Percentiles rank a stretch among this genome's conserved stretches.
phyloP scores from a whole-genome alignment of 2,329 filamentous ascomycete genomes.

The Apiospora kogelbergensis region DNA sequence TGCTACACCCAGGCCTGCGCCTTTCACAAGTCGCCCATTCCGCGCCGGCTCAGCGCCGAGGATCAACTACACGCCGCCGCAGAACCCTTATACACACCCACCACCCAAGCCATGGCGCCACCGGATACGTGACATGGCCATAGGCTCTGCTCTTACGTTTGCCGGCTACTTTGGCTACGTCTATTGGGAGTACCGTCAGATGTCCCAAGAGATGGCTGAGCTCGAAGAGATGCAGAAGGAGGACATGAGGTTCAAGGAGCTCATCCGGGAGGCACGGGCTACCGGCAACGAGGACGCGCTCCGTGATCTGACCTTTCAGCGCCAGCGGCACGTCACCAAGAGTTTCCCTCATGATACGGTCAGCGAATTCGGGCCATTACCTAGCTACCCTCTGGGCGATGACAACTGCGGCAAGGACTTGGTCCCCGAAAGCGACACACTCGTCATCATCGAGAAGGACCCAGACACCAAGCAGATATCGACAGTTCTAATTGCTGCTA shows the following conservation, averaged over 20 bases:
- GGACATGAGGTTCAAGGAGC: background rate
- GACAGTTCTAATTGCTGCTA: background rate
- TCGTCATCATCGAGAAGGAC: background rate
- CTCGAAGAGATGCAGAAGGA: conserved; percentile 6
- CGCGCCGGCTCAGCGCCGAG: background rate
- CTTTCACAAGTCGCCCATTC: background rate
- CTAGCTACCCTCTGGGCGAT: background rate
- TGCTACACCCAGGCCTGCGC: background rate
- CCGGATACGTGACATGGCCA: conserved; percentile 9
- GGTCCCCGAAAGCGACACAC: conserved; percentile 8
- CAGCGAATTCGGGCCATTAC: conserved; percentile 1
- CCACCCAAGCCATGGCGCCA: conserved; percentile 9
- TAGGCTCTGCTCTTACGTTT: background rate
- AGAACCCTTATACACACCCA: conserved; percentile 1
- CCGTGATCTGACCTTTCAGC: conserved; percentile 3
- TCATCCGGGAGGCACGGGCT: background rate
- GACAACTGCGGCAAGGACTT: conserved; percentile 8
- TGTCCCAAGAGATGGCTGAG: background rate
- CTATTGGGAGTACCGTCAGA: conserved; percentile 1
- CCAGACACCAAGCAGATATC: background rate
- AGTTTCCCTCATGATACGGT: background rate
- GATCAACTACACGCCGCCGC: conserved; percentile 9
- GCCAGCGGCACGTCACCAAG: background rate
- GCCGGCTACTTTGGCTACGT: background rate
- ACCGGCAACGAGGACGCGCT: background rate